phyloP scores from a whole-genome alignment of 805 yeast genomes.

The Schizosaccharomyces pombe region DNA sequence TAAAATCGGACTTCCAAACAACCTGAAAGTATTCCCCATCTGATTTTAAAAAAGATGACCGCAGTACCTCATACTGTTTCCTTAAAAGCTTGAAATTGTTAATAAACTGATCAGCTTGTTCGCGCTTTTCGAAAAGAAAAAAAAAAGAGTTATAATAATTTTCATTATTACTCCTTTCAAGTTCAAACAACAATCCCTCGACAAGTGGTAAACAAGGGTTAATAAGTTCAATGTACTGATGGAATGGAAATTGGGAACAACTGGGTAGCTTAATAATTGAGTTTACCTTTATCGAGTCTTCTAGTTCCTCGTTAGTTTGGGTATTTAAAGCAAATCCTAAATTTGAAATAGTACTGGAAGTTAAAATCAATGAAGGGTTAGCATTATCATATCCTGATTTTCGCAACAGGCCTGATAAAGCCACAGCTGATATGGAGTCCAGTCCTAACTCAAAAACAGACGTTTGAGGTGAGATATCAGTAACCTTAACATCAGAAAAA shows the following conservation, averaged over 20 bases:
- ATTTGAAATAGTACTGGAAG: neutral
- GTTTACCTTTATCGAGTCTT: no score
- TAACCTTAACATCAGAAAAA: neutral
- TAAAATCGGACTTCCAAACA: slow-evolving; percentile 3
- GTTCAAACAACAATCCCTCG: slow-evolving; percentile 10
- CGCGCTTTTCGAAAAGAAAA: slow-evolving; percentile 6
- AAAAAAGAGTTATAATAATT: slow-evolving; percentile 7
- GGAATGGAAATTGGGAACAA: neutral
- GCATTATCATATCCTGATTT: slow-evolving; percentile 5
- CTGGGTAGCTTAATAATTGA: no score
- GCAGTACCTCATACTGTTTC: slow-evolving; percentile 6
- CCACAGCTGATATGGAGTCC: slow-evolving; percentile 12
- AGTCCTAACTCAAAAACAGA: slow-evolving; percentile 12
- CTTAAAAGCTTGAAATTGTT: slow-evolving; percentile 6
- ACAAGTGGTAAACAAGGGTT: slow-evolving; percentile 12
- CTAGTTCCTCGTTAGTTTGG: no score
- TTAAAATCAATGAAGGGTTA: neutral
- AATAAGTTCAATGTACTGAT: slow-evolving; percentile 5
- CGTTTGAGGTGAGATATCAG: slow-evolving; percentile 1
- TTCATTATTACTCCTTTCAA: slow-evolving; percentile 1
- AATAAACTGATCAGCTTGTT: slow-evolving; percentile 6
- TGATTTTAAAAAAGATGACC: slow-evolving; percentile 9
- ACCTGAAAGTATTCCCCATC: slow-evolving; percentile 9
- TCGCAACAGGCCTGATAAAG: slow-evolving; percentile 7
- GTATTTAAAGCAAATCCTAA: no score